These are phyloP conservation scores for Malassezia arunalokei DNA, from an alignment of 1,284 basidiomycete species.

Conservation along the genomic window DNA sequence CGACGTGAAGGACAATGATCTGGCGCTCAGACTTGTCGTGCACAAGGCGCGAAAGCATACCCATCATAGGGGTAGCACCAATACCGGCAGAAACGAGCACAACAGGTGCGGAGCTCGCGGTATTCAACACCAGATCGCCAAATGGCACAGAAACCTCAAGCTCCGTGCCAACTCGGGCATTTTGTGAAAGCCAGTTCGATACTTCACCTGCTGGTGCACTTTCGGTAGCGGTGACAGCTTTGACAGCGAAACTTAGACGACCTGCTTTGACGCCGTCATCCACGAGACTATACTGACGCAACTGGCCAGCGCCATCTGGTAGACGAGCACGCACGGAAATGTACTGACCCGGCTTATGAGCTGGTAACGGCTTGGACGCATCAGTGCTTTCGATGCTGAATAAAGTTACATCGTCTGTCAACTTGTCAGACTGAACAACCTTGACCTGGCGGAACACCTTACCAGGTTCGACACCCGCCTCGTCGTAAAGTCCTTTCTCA, in stretches of 20 bases:
- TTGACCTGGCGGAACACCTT: constrained; percentile 2
- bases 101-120: neutral
- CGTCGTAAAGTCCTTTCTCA: constrained; percentile 5
- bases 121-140: constrained; percentile 6
- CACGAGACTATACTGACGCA: constrained; percentile 10
- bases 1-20: neutral
- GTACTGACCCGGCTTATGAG: constrained; percentile 10
- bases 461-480: constrained; percentile 7
- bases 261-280: constrained; percentile 1
- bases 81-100: constrained; percentile 9
- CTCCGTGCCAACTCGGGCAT: neutral
- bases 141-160: constrained; percentile 9
- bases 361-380: neutral
- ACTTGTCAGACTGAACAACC: neutral
- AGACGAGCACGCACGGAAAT: constrained; percentile 6
- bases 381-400: constrained; percentile 7
- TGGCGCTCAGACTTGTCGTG: neutral
- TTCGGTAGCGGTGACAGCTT: neutral
- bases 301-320: constrained; percentile 6
- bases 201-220: constrained; percentile 8
- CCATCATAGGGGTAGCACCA: constrained; percentile 11
- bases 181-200: constrained; percentile 8
- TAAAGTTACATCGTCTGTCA: neutral
- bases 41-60: constrained; percentile 4
- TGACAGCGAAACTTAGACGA: constrained; percentile 7